Conservation (phyloP, 2,329 filamentous ascomycete genomes). For the Paramyrothecium roridum region DNA sequence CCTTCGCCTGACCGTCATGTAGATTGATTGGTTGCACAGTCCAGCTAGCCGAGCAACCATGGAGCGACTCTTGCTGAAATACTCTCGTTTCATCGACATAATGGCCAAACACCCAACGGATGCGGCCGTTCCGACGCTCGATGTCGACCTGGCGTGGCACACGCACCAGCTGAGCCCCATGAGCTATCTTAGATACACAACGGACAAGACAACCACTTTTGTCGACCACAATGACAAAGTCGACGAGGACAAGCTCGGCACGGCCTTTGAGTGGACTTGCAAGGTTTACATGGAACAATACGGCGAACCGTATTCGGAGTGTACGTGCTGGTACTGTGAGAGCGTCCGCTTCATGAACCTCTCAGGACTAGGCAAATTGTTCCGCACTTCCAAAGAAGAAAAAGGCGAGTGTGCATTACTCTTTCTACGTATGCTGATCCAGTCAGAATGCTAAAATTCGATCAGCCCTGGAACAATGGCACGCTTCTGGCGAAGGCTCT, state of each 20-base stretch:
- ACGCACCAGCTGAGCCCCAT: constrained; percentile 70
- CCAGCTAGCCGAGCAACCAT: constrained; percentile 63
- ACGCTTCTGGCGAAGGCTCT: constrained; percentile 42
- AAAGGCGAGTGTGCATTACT: constrained; percentile 26
- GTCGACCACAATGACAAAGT: constrained; percentile 86
- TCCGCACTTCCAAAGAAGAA: constrained; percentile 43
- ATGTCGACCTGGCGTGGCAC: constrained; percentile 76
- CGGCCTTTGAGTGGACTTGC: constrained; percentile 69
- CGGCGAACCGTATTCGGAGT: constrained; percentile 68
- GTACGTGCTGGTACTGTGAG: constrained; percentile 84
- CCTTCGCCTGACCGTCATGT: background rate
- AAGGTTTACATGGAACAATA: constrained; percentile 65
- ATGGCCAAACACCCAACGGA: constrained; percentile 44
- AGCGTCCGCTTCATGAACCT: constrained; percentile 41
- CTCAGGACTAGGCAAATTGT: constrained; percentile 37
- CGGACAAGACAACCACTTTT: constrained; percentile 48
- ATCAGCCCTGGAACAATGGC: constrained; percentile 34
- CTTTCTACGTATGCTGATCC: background rate
- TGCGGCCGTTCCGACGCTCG: constrained; percentile 66
- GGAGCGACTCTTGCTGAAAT: constrained; percentile 61
- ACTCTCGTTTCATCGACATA: constrained; percentile 59
- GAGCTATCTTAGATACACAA: constrained; percentile 59
- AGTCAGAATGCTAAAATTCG: fast-evolving
- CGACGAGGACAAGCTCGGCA: constrained; percentile 60
- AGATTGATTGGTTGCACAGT: constrained; percentile 74